These are phyloP conservation scores for Boletus rufocinnamomeus DNA, from an alignment of 768 basidiomycete species.

Conservation along the genomic window DNA sequence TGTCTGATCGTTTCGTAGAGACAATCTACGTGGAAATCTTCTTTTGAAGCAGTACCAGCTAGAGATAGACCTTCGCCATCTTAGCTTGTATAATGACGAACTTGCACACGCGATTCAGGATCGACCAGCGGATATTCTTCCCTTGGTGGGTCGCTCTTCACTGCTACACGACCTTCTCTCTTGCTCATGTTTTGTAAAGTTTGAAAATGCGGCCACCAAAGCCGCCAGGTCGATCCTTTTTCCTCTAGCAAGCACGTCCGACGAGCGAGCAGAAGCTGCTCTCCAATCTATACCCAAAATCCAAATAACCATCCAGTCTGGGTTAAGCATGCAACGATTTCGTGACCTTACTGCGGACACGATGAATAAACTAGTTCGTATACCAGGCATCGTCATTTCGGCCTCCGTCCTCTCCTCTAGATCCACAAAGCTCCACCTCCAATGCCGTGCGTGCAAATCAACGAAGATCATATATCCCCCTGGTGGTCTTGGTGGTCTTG, in stretches of 20 bases:
- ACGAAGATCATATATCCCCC: constrained; percentile 77
- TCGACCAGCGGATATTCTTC: constrained; percentile 84
- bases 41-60: constrained; percentile 86
- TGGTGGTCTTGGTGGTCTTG: constrained; percentile 82
- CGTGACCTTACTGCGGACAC: constrained; percentile 92
- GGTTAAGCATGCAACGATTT: constrained; percentile 90
- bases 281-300: constrained; percentile 63
- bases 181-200: constrained; percentile 46
- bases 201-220: constrained; percentile 88
- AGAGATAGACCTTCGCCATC: constrained; percentile 79
- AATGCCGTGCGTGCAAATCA: constrained; percentile 88
- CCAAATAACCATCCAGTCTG: constrained; percentile 88
- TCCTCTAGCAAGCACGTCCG: constrained; percentile 63
- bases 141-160: constrained; percentile 57
- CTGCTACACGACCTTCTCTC: neutral
- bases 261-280: constrained; percentile 48
- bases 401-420: constrained; percentile 92
- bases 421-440: constrained; percentile 88
- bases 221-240: constrained; percentile 83
- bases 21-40: constrained; percentile 86
- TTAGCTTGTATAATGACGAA: constrained; percentile 89
- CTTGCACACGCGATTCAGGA: constrained; percentile 90
- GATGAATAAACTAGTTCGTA: constrained; percentile 93
- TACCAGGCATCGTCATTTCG: constrained; percentile 98
- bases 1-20: constrained; percentile 43